Base-by-base conservation (phyloP, 768 basidiomycete species). In the Pseudohyphozyma bogoriensis region DNA sequence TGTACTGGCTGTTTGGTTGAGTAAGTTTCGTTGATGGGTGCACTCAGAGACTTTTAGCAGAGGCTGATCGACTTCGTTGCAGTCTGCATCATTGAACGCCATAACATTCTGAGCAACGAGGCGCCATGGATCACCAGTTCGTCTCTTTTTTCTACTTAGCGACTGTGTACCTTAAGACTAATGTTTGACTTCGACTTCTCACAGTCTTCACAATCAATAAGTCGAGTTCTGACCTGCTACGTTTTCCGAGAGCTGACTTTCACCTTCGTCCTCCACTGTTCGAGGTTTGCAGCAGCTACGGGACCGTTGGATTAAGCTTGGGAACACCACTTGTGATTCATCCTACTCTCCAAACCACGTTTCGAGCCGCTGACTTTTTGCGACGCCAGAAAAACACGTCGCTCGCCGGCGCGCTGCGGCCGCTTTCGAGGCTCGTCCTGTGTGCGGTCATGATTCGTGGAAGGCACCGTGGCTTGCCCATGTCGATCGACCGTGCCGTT, bases 361-460 rank as follows among this genome's bases (percentile, higher is more conserved):
- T 37, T 56, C 50, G 28, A 56, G 16, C 16, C 29, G 13, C 16
- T 55, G 33, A 18, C 35, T 54, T 15, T 26, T 4, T 77, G 18
- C n/a, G n/a, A n/a, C n/a, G n/a, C n/a, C 64, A 95, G 90, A 78
- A 81, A 71, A 85, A 86, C 71, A 88, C 82, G 68, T 88, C 87
- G 0, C 80, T 96, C 56, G 81, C 82, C 8, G 92, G 89, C 2
- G 81, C 84, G 13, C 83, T 92, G 60, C 77, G 79, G 18, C 81
- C 85, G 0, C 74, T 95, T 8, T 91, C 90, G 0, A 97, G 97
- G 73, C 79, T 97, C 37, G 83, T 97, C 58, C 67, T 96, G 31
- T 84, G 83, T 70, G 73, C 81, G 13, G 89, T 97, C 66, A 97
- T 97, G 89, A 79, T 99, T 62, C 86, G 95, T 20, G 70, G 70